A percentile compares a stretch with the other conserved stretches of the same genome.
Conservation (phyloP, 1,139 yeast species). For the Wickerhamomyces sp. region DNA sequence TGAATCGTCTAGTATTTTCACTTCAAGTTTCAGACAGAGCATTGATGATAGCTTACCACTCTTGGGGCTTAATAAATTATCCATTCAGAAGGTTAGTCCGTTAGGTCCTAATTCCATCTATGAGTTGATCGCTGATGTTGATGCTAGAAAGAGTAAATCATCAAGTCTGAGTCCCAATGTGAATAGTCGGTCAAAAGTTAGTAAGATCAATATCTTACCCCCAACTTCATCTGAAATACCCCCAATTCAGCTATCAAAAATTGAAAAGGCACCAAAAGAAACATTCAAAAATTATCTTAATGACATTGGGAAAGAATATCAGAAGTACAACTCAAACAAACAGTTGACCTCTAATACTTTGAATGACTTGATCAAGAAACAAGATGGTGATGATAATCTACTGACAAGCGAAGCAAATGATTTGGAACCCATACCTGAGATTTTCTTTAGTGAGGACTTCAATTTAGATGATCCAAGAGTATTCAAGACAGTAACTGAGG, state of each 20-base stretch:
- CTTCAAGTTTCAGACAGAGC: constrained; percentile 24
- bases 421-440: constrained; percentile 49
- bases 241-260: constrained; percentile 63
- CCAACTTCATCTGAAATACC: constrained; percentile 88
- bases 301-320: constrained; percentile 49
- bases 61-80: constrained; percentile 22
- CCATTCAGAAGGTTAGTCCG: constrained; percentile 41
- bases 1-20: constrained; percentile 26
- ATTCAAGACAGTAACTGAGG: constrained; percentile 68
- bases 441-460: constrained; percentile 65
- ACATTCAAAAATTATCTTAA: constrained; percentile 46
- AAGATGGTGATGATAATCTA: constrained; percentile 21
- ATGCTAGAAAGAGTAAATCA: constrained; percentile 29
- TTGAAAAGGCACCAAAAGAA: constrained; percentile 44
- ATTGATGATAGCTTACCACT: constrained; percentile 23
- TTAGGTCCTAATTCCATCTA: constrained; percentile 77
- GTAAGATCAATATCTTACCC: constrained; percentile 43
- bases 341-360: constrained; percentile 39
- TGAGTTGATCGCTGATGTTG: constrained; percentile 62
- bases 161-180: constrained; percentile 16
- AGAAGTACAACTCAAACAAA: constrained; percentile 37
- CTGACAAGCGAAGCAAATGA: constrained; percentile 14
- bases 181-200: constrained; percentile 15
- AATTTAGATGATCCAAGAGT: constrained; percentile 84
- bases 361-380: constrained; percentile 19